These are phyloP conservation scores for Datisca glomerata DNA, from an alignment of 306 rosid genomes.

Conservation along the genomic window DNA sequence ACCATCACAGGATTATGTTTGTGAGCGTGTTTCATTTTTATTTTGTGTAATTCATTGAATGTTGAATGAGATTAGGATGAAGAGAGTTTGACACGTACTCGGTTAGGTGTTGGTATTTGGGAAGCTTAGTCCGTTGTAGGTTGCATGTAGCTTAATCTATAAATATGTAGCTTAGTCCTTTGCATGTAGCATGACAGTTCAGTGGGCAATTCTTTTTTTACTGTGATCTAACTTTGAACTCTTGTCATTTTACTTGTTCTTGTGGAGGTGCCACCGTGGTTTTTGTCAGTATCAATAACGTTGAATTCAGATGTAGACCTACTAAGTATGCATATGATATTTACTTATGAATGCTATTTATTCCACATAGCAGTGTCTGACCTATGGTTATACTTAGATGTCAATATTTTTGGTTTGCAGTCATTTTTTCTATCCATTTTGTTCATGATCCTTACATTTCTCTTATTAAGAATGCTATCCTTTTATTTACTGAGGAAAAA, in stretches of 20 bases:
- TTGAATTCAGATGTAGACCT: slow-evolving; percentile 66
- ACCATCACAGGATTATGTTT: no score
- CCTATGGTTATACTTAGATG: neutral
- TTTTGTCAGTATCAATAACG: slow-evolving; percentile 63
- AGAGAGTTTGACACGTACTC: no score
- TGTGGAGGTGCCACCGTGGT: slow-evolving; percentile 93
- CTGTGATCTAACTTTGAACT: slow-evolving; percentile 15
- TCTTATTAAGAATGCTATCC: no score
- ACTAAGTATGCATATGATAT: slow-evolving; percentile 39
- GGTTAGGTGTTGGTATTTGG: no score
- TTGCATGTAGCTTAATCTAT: no score
- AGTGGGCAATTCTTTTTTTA: neutral
- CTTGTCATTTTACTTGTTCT: slow-evolving; percentile 26
- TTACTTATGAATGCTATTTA: neutral
- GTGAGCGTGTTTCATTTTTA: no score
- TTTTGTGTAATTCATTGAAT: no score
- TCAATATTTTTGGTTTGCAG: no score
- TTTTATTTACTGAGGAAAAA: no score
- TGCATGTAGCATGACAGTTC: neutral
- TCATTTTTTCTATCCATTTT: slow-evolving; percentile 5
- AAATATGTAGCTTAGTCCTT: no score
- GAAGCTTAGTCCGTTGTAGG: no score
- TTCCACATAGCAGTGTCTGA: slow-evolving; percentile 2
- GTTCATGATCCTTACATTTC: slow-evolving; percentile 8
- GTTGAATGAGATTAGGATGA: no score